Conservation (phyloP, 2,329 filamentous ascomycete species). For the Pseudogymnoascus sp. region DNA sequence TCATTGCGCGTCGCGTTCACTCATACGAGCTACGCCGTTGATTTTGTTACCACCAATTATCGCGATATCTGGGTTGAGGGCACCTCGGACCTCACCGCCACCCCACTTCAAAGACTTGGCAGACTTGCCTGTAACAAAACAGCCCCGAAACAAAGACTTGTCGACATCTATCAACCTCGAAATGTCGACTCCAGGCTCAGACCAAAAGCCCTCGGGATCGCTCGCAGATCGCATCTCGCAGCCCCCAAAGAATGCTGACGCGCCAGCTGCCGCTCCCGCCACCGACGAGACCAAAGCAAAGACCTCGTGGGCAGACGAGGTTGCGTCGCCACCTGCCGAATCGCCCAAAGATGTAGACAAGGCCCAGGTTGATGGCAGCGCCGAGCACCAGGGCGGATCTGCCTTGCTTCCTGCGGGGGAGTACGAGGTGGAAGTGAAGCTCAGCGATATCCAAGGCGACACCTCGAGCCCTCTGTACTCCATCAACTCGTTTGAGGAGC, state of each 20-base stretch:
- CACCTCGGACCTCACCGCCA: constrained; percentile 2
- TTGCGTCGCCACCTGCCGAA: constrained; percentile 24
- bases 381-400: constrained; percentile 38
- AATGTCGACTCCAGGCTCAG: constrained; percentile 8
- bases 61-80: background rate
- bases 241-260: constrained; percentile 19
- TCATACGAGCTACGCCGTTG: background rate
- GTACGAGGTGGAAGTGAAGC: constrained; percentile 86
- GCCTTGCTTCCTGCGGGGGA: constrained; percentile 57
- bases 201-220: constrained; percentile 25
- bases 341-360: constrained; percentile 14
- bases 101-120: constrained; percentile 5
- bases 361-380: constrained; percentile 40
- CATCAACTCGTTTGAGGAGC: constrained; percentile 73
- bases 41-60: background rate
- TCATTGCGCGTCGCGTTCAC: background rate
- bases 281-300: background rate
- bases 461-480: constrained; percentile 83
- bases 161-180: background rate
- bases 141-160: background rate
- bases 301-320: constrained; percentile 34
- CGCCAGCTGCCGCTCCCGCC: background rate
- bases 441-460: constrained; percentile 82
- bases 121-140: background rate
- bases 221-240: constrained; percentile 42